Evolutionary conservation across 164 flowering plant genomes (phyloP).

Genomic region (Macadamia tetraphylla): DNA sequence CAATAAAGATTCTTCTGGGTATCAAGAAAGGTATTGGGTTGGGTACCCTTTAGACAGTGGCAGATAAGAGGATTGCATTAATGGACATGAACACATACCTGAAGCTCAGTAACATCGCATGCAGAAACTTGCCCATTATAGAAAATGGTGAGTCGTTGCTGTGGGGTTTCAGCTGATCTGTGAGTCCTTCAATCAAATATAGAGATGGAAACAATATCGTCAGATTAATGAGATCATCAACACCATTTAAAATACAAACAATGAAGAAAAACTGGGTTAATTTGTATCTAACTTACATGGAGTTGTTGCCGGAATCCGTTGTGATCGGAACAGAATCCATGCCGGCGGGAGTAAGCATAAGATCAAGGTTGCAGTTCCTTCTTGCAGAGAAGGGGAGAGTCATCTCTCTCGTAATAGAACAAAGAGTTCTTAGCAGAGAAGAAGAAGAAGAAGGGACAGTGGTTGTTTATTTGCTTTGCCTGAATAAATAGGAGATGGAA

Average conservation of each 20-base stretch:
- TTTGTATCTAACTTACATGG: background rate
- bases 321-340: background rate
- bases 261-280: background rate
- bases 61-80: background rate
- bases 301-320: background rate
- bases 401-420: background rate
- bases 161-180: background rate
- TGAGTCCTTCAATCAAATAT: constrained; percentile 9
- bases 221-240: background rate
- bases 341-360: constrained; percentile 21
- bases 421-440: too few relatives aligned
- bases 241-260: background rate
- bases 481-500: too few relatives aligned
- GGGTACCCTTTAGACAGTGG: too few relatives aligned
- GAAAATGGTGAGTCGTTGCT: constrained; percentile 32
- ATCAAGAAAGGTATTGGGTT: too few relatives aligned
- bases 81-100: constrained; percentile 18
- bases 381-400: constrained; percentile 8
- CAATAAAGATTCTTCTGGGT: too few relatives aligned
- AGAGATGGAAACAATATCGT: background rate
- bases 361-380: constrained; percentile 37
- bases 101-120: constrained; percentile 39
- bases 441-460: too few relatives aligned
- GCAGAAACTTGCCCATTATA: constrained; percentile 35
- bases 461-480: too few relatives aligned